Base-by-base conservation (phyloP, 441 rosid genomes). In the Syzygium syzygioides region DNA sequence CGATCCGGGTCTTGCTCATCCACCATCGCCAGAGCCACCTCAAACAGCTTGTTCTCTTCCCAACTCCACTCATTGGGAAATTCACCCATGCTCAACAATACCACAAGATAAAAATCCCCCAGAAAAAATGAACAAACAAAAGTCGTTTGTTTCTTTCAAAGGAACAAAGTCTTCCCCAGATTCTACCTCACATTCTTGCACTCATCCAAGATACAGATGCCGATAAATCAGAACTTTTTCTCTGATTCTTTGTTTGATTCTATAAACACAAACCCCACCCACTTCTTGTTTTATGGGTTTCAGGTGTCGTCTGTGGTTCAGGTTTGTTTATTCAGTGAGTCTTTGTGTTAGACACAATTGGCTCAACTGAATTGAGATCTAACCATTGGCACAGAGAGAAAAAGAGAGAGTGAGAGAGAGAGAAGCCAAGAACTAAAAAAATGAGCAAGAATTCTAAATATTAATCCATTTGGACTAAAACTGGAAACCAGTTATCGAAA, bases 1-100 rank as follows among this genome's bases (percentile, higher is more conserved):
- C 96, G 90, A 89, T 92, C 91, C 9, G 96, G 96, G 88, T 93
- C 89, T 87, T 89, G 86, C 85, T 94, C 96, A 87, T 93, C 95
- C 41, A 95, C 97, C 89, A 93, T 91, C 0, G 97, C 96, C 87
- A 95, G 90, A 88, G 96, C 97, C 90, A 94, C 87, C 93, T 95
- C 97, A 88, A 95, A 95, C 89, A 87, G 85, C 93, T 95, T 94
- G 95, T 95, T 95, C 92, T 94, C 97, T 90, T 94, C 96, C 97
- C 96, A 95, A 91, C 94, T 94, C 96, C 96, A 95, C 45, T 93
- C 96, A 71, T 83, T 87, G 10, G 91, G 91, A 85, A 91, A 86
- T 37, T 89, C 91, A 50, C 90, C 96, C 95, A 94, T 94, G 25
- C 28, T 80, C 79, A 76, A 79, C 45, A 55, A 25, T 28, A 37